These are phyloP conservation scores for Gossypium longicalyx DNA, from an alignment of 345 rosid genomes.

Conservation along the genomic window DNA sequence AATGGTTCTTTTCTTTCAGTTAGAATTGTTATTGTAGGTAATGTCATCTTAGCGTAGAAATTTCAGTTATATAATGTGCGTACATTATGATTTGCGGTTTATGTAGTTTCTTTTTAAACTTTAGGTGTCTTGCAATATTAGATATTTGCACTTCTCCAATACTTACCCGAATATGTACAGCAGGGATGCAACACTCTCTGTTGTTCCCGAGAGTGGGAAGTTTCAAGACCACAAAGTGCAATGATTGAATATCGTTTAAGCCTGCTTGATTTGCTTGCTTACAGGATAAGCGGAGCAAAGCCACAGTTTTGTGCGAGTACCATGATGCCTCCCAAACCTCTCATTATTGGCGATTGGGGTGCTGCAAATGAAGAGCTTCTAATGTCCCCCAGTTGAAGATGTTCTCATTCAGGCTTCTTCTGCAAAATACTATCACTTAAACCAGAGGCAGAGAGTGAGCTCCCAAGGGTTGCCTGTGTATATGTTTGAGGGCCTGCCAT, in stretches of 20 bases:
- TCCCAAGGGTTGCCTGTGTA: too few relatives aligned
- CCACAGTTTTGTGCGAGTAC: neutral
- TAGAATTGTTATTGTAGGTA: conserved; percentile 5
- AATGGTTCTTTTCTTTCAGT: neutral
- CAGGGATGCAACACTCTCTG: conserved; percentile 24
- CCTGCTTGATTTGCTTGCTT: neutral
- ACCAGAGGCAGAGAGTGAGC: too few relatives aligned
- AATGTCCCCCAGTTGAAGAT: too few relatives aligned
- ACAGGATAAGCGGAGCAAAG: neutral
- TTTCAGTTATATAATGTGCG: neutral
- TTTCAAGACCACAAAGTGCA: neutral
- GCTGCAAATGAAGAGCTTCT: too few relatives aligned
- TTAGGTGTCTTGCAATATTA: conserved; percentile 19
- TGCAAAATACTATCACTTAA: too few relatives aligned
- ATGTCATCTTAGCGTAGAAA: neutral
- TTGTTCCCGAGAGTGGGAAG: too few relatives aligned
- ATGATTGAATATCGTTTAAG: neutral
- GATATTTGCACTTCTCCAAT: neutral
- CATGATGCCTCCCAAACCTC: too few relatives aligned
- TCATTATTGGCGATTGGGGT: too few relatives aligned
- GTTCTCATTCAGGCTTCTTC: too few relatives aligned
- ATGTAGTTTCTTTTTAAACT: conserved; percentile 4
- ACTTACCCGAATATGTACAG: conserved; percentile 36
- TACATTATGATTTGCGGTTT: conserved; percentile 10
- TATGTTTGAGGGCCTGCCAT: too few relatives aligned